Base-by-base conservation (phyloP, 176 grass and related monocot genomes). In the Lolium perenne region DNA sequence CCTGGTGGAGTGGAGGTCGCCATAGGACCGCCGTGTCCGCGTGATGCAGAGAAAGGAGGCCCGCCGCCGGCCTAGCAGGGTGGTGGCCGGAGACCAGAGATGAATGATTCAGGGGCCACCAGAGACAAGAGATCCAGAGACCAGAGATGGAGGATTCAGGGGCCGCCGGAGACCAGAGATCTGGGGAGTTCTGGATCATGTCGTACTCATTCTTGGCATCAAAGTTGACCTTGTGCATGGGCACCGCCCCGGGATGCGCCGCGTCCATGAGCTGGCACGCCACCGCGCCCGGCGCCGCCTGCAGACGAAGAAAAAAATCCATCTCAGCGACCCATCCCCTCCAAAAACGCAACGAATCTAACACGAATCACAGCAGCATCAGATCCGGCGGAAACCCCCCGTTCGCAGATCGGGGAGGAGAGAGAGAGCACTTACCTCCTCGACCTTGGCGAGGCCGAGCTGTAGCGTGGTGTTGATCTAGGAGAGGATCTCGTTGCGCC, bases 131-230 rank as follows among this genome's bases (percentile, higher is more conserved):
- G 2, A 29, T 2, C 29, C n/a, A n/a, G n/a, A n/a, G n/a, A n/a
- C n/a, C n/a, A n/a, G n/a, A n/a, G n/a, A n/a, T n/a, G n/a, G n/a
- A n/a, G n/a, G n/a, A n/a, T n/a, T n/a, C n/a, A n/a, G n/a, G n/a
- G n/a, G n/a, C n/a, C n/a, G n/a, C n/a, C n/a, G n/a, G n/a, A n/a
- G n/a, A n/a, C n/a, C n/a, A n/a, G n/a, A n/a, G n/a, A n/a, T n/a
- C n/a, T n/a, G n/a, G n/a, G n/a, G n/a, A 99, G 69, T 99, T 99
- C 85, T 99, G 97, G 38, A 99, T 99, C 97, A 99, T 99, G 1
- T 99, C 97, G 26, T 99, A 99, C 75, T 99, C 94, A 6, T 45
- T 99, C 89, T 99, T 99, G 15, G 97, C 97, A 10, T 99, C 97
- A 76, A 93, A 99, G 21, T 99, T 99, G 8, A 99, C 94, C 89